Percentiles rank a stretch among this genome's conserved stretches.
Evolutionary conservation across 495 filamentous ascomycete genomes (phyloP).

Genomic region (Aspergillus olivimuriae): DNA sequence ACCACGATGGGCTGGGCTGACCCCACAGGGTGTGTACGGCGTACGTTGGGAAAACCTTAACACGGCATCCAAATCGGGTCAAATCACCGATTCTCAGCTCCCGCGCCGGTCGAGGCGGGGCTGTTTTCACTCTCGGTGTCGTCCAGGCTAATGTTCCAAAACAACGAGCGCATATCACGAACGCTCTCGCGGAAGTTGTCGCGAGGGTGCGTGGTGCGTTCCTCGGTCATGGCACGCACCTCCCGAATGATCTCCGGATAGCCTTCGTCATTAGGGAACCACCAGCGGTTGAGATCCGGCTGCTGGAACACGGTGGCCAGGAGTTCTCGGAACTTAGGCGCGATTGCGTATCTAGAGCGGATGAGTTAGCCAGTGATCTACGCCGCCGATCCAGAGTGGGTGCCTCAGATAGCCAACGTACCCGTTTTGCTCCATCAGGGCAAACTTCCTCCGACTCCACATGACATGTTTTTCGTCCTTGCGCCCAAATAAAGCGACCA

Average conservation of each 20-base stretch:
- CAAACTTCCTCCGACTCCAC: conserved; percentile 80
- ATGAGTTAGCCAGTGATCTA: not conserved
- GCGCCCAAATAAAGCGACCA: conserved; percentile 72
- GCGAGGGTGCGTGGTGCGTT: conserved; percentile 54
- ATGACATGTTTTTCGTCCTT: conserved; percentile 65
- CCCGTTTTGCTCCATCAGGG: conserved; percentile 74
- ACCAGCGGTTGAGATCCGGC: conserved; percentile 68
- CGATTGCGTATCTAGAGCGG: conserved; percentile 67
- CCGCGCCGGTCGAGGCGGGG: conserved; percentile 13
- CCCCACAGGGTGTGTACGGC: not conserved
- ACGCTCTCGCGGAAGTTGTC: conserved; percentile 61
- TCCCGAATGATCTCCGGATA: conserved; percentile 63
- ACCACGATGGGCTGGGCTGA: not conserved
- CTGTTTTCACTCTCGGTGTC: conserved; percentile 30
- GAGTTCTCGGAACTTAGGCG: conserved; percentile 61
- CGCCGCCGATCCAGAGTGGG: not conserved
- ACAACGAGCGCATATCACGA: conserved; percentile 69
- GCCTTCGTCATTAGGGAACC: conserved; percentile 77
- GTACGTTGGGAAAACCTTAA: too few relatives aligned
- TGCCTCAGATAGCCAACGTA: conserved; percentile 38
- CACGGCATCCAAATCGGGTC: too few relatives aligned
- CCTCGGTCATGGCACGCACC: conserved; percentile 70
- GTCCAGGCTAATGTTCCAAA: conserved; percentile 44
- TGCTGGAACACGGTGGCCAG: conserved; percentile 69
- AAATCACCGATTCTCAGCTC: conserved; percentile 4